Evolutionary conservation across 1,139 yeast species (phyloP), one percentile per base, ranked within the genome.

Genomic region (Entelexis paramagnoliae): DNA sequence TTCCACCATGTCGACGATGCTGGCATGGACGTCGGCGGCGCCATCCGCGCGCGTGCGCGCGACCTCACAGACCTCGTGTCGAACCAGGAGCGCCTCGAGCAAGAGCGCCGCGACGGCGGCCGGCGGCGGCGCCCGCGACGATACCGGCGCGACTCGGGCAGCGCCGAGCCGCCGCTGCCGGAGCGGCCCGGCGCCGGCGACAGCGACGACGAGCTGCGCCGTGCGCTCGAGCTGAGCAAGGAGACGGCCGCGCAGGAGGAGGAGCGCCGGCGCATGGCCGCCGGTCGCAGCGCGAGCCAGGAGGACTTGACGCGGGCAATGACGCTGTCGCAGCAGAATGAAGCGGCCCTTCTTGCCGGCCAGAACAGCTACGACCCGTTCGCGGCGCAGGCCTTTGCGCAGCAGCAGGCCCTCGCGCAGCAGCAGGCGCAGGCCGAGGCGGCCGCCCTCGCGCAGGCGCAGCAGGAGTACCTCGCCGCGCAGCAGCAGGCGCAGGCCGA

Each of bases 211-310:
- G 96, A 88, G 45, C 70, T 91, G 60, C 83, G 81, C 66, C 74
- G 76, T 50, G 98, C 96, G 0, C 71, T 91, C 55, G 96, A 84
- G 59, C 84, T 84, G 61, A 83, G 95, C 51, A 76, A 79, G 62
- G 66, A 76, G 59, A 87, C 96, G 13, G 96, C 96, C 1, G 96
- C 96, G 1, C 91, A 83, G 59, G 89, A 84, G 58, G 99, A 91
- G 58, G 88, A 81, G 54, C 70, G 73, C 52, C 70, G 79, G 54
- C 74, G 87, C 59, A 55, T 56, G 54, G 60, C 60, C 42, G 46
- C 45, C 59, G 55, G 41, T 59, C 60, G 26, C 19, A 72, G 71
- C 42, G 73, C 75, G 32, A 89, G 83, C 60, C 85, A 83, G 28
- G 94, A 86, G 45, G 51, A 47, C n/a, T 72, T 89, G 57, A 79